phyloP scores from a whole-genome alignment of 345 rosid genomes.

The Aethionema arabicum region DNA sequence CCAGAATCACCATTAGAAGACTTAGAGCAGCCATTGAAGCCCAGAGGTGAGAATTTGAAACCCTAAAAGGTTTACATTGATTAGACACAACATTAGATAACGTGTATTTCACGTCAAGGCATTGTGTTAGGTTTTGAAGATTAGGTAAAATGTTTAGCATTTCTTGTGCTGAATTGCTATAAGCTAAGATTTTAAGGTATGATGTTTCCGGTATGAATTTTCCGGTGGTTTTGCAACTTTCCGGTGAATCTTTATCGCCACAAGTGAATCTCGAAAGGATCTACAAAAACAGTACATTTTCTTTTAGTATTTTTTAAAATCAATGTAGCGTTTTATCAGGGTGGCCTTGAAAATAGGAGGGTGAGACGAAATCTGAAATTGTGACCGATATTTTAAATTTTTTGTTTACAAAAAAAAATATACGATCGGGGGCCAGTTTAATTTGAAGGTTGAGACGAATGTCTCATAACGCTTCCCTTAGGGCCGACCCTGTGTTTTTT shows the following conservation, averaged over 20 bases:
- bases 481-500: too few relatives aligned
- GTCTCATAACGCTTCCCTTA: too few relatives aligned
- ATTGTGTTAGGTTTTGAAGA: slow-evolving; percentile 46
- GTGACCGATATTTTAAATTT: too few relatives aligned
- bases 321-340: too few relatives aligned
- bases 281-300: slow-evolving; percentile 36
- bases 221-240: slow-evolving; percentile 43
- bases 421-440: too few relatives aligned
- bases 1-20: slow-evolving; percentile 45
- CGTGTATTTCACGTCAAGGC: slow-evolving; percentile 46
- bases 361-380: too few relatives aligned
- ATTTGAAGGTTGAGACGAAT: too few relatives aligned
- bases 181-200: slow-evolving; percentile 46
- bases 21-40: slow-evolving; percentile 53
- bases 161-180: slow-evolving; percentile 46
- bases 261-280: slow-evolving; percentile 56
- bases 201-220: slow-evolving; percentile 45
- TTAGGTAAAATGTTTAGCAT: slow-evolving; percentile 53
- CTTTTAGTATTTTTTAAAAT: too few relatives aligned
- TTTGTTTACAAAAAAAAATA: too few relatives aligned
- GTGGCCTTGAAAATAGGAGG: too few relatives aligned
- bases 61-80: slow-evolving; percentile 50
- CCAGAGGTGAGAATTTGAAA: slow-evolving; percentile 48
- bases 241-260: slow-evolving; percentile 31
- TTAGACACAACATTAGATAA: slow-evolving; percentile 40